Base-by-base conservation (phyloP, 2,329 filamentous ascomycete species). In the Diaporthe batatas region DNA sequence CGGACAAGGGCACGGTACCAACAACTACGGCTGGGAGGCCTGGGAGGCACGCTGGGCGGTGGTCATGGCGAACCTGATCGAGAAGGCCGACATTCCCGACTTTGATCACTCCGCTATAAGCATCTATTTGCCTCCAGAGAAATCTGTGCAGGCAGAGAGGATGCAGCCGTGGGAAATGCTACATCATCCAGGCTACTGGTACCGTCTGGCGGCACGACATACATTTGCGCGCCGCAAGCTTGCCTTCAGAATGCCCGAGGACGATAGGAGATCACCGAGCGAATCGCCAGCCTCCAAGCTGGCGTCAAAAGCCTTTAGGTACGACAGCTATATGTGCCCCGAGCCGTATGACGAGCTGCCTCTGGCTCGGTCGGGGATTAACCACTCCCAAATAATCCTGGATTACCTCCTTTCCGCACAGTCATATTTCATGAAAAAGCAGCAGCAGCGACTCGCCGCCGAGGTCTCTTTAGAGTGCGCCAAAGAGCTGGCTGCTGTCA, bases 21-120 rank as follows among this genome's bases (percentile, higher is more conserved):
- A 91, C 42, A 97, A 94, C 76, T 98, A 98, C 80, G 94, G 94
- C 7, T 98, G 95, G 94, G 90, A 94, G 78, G 95, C 96, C 2
- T 99, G 96, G 95, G 93, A 98, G 83, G 91, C 94, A 53, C 89
- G 93, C 71, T 92, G 90, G 90, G 87, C 89, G 21, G 84, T 84
- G 29, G 83, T 90, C 16, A 92, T 92, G 90, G 90, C 89, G 2
- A 85, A 89, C 57, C 79, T 91, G 74, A 86, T 91, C 23, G 86
- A 90, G 74, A 88, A 85, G 74, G 83, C 86, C 34, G 84, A 86
- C 25, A 83, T 91, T 16, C 83, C 84, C 3, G 87, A 87, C 44
- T 82, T 91, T 23, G 82, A 82, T 1, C 83, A 86, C 1, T 81
- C 82, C 2, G 84, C 83, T 1, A 79, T 79, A 65, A 78, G 80